Conservation (phyloP, 192 early-diverging fungal genomes). For the Backusella tuberculispora region DNA sequence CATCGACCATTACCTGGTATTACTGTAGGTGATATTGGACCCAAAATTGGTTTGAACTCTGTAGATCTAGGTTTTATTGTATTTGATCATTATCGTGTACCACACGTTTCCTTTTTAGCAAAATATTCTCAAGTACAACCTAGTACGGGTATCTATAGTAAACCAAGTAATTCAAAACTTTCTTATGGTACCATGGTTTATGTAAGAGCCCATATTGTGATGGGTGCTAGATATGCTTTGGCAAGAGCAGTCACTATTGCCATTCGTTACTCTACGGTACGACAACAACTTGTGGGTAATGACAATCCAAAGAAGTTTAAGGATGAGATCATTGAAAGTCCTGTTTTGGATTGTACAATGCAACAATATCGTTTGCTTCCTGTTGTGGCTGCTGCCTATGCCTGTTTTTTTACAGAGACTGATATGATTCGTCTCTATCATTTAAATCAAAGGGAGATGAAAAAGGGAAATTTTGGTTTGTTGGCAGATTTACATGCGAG, state of each 20-base stretch:
- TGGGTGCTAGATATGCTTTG: slow-evolving; percentile 57
- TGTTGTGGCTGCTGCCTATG: slow-evolving; percentile 72
- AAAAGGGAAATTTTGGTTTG: slow-evolving; percentile 60
- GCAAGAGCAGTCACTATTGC: slow-evolving; percentile 74
- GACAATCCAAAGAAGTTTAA: slow-evolving; percentile 51
- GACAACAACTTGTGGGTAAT: slow-evolving; percentile 72
- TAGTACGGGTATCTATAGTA: slow-evolving; percentile 67
- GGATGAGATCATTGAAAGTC: slow-evolving; percentile 59
- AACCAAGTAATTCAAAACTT: slow-evolving; percentile 81
- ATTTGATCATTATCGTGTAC: slow-evolving; percentile 81
- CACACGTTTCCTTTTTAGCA: slow-evolving; percentile 76
- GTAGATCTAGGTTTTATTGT: slow-evolving; percentile 87
- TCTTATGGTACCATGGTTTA: slow-evolving; percentile 87
- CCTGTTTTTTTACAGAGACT: slow-evolving; percentile 69
- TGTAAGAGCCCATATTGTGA: slow-evolving; percentile 78
- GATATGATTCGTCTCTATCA: slow-evolving; percentile 67
- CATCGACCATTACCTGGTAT: slow-evolving; percentile 78
- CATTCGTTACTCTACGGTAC: slow-evolving; percentile 68
- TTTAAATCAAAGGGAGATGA: slow-evolving; percentile 59
- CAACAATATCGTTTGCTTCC: slow-evolving; percentile 79
- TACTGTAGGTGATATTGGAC: slow-evolving; percentile 83
- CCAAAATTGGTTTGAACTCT: slow-evolving; percentile 85
- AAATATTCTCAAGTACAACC: slow-evolving; percentile 73
- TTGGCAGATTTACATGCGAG: slow-evolving; percentile 82
- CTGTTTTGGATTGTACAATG: slow-evolving; percentile 79